Percentiles rank a stretch among this genome's conserved stretches.
These are phyloP conservation scores for Spergularia bocconei DNA, from an alignment of 148 eudicot genomes.

Conservation along the genomic window DNA sequence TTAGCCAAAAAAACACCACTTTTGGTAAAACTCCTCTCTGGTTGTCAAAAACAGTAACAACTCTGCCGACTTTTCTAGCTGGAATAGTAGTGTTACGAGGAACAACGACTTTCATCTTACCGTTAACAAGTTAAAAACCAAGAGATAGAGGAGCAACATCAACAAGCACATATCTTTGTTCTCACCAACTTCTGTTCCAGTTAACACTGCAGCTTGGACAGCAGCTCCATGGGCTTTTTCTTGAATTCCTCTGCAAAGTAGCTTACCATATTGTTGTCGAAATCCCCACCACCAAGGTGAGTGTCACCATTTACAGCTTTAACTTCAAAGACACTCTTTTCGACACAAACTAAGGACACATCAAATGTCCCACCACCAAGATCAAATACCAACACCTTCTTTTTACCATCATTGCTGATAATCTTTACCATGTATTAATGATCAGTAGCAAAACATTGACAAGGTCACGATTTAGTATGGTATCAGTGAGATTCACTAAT, in stretches of 20 bases:
- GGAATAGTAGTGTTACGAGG: conserved; percentile 18
- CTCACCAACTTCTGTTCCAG: conserved; percentile 2
- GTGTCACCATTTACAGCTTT: conserved; percentile 25
- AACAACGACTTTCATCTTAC: not conserved
- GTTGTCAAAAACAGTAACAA: not conserved
- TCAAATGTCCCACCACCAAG: conserved; percentile 27
- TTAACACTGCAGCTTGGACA: conserved; percentile 19
- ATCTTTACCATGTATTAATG: too few relatives aligned
- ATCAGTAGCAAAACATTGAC: too few relatives aligned
- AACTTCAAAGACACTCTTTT: conserved; percentile 19
- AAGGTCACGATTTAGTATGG: too few relatives aligned
- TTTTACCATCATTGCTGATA: not conserved
- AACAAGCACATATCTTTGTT: conserved; percentile 16
- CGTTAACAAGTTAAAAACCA: not conserved
- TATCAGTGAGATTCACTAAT: too few relatives aligned
- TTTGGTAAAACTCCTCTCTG: too few relatives aligned
- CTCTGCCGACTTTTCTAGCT: not conserved
- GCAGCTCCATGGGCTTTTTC: conserved; percentile 31
- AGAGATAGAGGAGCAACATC: conserved; percentile 28
- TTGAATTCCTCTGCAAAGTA: conserved; percentile 24
- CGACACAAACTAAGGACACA: conserved; percentile 23
- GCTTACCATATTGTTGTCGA: conserved; percentile 19
- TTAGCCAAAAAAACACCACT: too few relatives aligned
- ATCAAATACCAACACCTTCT: conserved; percentile 27
- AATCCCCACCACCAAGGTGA: conserved; percentile 30